Evolutionary conservation across 2,329 filamentous ascomycete genomes (phyloP).

Genomic region (Coleophoma cylindrospora): DNA sequence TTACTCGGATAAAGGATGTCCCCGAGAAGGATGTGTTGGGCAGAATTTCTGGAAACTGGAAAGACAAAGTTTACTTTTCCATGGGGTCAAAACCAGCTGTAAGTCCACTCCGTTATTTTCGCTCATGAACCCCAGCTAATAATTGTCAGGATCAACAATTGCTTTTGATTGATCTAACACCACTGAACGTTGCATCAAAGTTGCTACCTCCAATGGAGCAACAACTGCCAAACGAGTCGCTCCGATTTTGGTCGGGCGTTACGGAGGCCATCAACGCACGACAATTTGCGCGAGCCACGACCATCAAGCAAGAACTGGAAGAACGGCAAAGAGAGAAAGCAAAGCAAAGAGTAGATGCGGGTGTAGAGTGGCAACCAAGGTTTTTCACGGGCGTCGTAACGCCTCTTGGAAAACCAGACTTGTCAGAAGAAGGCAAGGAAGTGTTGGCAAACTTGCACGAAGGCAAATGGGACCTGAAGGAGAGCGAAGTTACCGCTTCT

Average conservation of each 20-base stretch:
- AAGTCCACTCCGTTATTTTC: constrained; percentile 31
- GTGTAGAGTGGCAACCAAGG: constrained; percentile 73
- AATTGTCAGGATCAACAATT: constrained; percentile 48
- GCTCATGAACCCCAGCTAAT: not conserved
- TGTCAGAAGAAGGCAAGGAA: constrained; percentile 57
- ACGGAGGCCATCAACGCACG: constrained; percentile 80
- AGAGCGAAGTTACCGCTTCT: constrained; percentile 17
- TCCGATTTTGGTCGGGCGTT: constrained; percentile 81
- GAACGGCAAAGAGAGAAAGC: constrained; percentile 84
- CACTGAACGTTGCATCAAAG: constrained; percentile 76
- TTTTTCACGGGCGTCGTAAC: constrained; percentile 72
- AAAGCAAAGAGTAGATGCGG: constrained; percentile 66
- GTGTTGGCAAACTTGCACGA: constrained; percentile 50
- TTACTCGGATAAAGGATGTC: constrained; percentile 77
- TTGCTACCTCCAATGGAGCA: constrained; percentile 68
- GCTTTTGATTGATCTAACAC: constrained; percentile 83
- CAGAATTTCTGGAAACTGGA: constrained; percentile 82
- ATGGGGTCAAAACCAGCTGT: constrained; percentile 55
- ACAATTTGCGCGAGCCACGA: constrained; percentile 80
- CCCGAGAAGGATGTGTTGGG: constrained; percentile 79
- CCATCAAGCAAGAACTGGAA: constrained; percentile 85
- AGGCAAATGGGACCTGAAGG: constrained; percentile 29
- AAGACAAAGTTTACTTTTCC: constrained; percentile 60
- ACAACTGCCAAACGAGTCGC: constrained; percentile 85
- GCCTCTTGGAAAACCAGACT: constrained; percentile 53